These are phyloP conservation scores for Ogataea kodamae DNA, from an alignment of 805 yeast species.

Conservation along the genomic window DNA sequence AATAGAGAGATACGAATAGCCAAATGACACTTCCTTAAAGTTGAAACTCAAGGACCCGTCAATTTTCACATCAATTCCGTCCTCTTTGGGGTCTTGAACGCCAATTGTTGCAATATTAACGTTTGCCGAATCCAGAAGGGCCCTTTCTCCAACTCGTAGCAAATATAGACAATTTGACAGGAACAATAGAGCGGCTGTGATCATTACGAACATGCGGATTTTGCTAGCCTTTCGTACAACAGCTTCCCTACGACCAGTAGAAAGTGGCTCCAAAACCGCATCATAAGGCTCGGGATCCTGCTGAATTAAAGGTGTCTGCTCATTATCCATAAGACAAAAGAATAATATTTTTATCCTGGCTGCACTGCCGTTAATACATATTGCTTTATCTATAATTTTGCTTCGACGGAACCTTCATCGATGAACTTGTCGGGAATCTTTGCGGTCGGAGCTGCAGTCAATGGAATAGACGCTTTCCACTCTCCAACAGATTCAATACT, in stretches of 20 bases:
- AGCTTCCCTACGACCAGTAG: too few species aligned
- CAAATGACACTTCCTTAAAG: background rate
- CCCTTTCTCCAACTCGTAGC: slow-evolving; percentile 1
- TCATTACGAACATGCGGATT: too few species aligned
- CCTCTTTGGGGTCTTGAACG: background rate
- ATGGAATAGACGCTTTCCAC: slow-evolving; percentile 51
- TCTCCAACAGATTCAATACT: slow-evolving; percentile 42
- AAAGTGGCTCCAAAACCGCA: too few species aligned
- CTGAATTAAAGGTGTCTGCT: slow-evolving; percentile 5
- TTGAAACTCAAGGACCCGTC: slow-evolving; percentile 2
- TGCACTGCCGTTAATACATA: too few species aligned
- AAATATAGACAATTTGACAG: slow-evolving; percentile 1
- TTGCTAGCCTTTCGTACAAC: too few species aligned
- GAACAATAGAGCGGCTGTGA: too few species aligned
- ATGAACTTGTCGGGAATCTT: slow-evolving; percentile 23
- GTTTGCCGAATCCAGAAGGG: background rate
- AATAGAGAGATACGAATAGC: too few species aligned
- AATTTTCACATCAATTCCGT: slow-evolving; percentile 1
- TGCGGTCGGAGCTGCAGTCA: slow-evolving; percentile 66
- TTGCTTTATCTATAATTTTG: slow-evolving; percentile 23
- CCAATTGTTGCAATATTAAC: background rate
- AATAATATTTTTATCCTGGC: too few species aligned
- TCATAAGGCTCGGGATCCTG: slow-evolving; percentile 3
- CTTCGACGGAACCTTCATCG: slow-evolving; percentile 21
- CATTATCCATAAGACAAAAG: too few species aligned